Base-by-base conservation (phyloP, 2,329 filamentous ascomycete genomes). In the Mycosphaerella arachidis region DNA sequence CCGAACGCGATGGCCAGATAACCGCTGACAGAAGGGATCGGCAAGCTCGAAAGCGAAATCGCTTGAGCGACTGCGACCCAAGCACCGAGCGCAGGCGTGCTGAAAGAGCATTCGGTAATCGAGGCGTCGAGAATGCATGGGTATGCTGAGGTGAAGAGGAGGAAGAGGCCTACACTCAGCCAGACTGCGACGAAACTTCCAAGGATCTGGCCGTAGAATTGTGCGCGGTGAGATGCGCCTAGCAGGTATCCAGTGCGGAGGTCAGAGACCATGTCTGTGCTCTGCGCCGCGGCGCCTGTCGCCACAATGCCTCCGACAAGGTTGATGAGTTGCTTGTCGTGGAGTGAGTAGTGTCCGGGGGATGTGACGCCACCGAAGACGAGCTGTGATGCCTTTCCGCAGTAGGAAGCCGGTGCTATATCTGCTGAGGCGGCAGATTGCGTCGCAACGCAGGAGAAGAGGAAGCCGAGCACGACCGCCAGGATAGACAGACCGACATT, bases 171-270 rank as follows among this genome's bases (percentile, higher is more conserved):
- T 0, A 85, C 84, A 0, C 84, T 83, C 16, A 88, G 75, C 75
- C 86, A 87, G 63, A 87, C 77, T 16, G 84, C 80, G 53, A 87
- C 79, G 35, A 86, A 70, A 16, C 82, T 82, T 20, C 86, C 86
- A n/a, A 86, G 73, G 24, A 78, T 79, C 72, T 88, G 86, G 0
- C 85, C 85, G 66, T 84, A 80, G 77, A 84, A 88, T 71, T 88
- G 86, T 69, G 84, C 79, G 59, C 81, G 78, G 0, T 86, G 85
- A 0, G 86, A 81, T 0, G 85, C 87, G 56, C 81, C 77, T 51
- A 88, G 80, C 1, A 88, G 77, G 76, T 86, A 88, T 2, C 85
- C 86, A 35, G 84, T 84, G 31, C 85, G 80, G 78, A 88, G 86
- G 67, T 89, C 86, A 57, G 78, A 78, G 35, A 83, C 80, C n/a